A percentile compares a stretch with the other conserved stretches of the same genome.
These are phyloP conservation scores for Xylariaceae sp. DNA, from an alignment of 2,329 filamentous ascomycete genomes.

Conservation along the genomic window DNA sequence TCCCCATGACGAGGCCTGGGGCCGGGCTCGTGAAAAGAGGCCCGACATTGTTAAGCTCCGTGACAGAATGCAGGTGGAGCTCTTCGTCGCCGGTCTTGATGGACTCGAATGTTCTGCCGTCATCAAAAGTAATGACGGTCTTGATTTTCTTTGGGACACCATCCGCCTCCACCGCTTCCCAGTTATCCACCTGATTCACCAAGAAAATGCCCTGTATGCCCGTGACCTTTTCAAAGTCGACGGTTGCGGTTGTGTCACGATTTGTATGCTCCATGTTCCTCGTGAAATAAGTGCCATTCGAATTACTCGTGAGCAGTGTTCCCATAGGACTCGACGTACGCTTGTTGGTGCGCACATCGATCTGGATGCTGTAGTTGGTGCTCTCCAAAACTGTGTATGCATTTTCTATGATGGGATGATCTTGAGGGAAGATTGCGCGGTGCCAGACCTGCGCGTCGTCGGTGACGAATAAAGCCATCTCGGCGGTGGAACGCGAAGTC, in stretches of 20 bases:
- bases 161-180: slow-evolving; percentile 63
- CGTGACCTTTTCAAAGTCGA: slow-evolving; percentile 93
- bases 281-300: slow-evolving; percentile 93
- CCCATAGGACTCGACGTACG: slow-evolving; percentile 69
- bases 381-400: slow-evolving; percentile 93
- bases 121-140: slow-evolving; percentile 89
- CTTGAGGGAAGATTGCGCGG: slow-evolving; percentile 79
- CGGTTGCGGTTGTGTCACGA: slow-evolving; percentile 67
- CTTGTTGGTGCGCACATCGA: slow-evolving; percentile 77
- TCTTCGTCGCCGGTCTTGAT: slow-evolving; percentile 64
- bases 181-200: slow-evolving; percentile 86
- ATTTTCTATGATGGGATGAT: slow-evolving; percentile 75
- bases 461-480: slow-evolving; percentile 88
- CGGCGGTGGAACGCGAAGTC: slow-evolving; percentile 73
- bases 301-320: slow-evolving; percentile 90
- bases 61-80: slow-evolving; percentile 90
- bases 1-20: slow-evolving; percentile 87
- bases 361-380: slow-evolving; percentile 95
- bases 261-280: slow-evolving; percentile 92
- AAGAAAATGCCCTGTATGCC: slow-evolving; percentile 90
- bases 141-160: slow-evolving; percentile 62
- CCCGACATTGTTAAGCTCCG: slow-evolving; percentile 75
- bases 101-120: slow-evolving; percentile 78
- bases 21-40: slow-evolving; percentile 90
- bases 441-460: slow-evolving; percentile 85